These are phyloP conservation scores for Lachnellula subtilissima DNA, from an alignment of 2,329 filamentous ascomycete species.

Conservation along the genomic window DNA sequence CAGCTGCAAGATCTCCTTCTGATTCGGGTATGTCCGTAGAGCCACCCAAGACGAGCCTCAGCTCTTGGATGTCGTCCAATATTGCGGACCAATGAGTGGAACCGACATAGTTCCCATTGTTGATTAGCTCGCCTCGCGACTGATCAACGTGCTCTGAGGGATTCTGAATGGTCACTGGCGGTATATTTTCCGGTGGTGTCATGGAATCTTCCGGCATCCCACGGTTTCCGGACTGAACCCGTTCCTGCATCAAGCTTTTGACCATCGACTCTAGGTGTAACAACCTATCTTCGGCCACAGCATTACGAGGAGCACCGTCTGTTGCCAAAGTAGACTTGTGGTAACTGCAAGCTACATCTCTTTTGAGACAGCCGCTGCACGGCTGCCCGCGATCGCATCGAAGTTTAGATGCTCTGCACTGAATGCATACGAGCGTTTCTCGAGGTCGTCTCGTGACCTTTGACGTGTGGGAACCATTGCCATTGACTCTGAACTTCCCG, in stretches of 20 bases:
- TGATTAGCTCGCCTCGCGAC: background rate
- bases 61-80: slow-evolving; percentile 23
- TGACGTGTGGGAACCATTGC: background rate
- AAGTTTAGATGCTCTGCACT: slow-evolving; percentile 17
- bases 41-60: slow-evolving; percentile 8
- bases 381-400: slow-evolving; percentile 19
- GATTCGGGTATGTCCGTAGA: background rate
- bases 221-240: background rate
- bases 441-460: slow-evolving; percentile 8
- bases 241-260: slow-evolving; percentile 12
- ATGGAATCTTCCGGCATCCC: slow-evolving; percentile 3
- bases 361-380: slow-evolving; percentile 16
- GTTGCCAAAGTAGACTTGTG: background rate
- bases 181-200: slow-evolving; percentile 1
- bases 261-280: slow-evolving; percentile 14
- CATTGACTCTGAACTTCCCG: background rate
- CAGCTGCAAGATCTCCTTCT: background rate
- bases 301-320: background rate
- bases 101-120: slow-evolving; percentile 7
- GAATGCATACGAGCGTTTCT: slow-evolving; percentile 9
- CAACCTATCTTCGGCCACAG: slow-evolving; percentile 12
- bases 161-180: background rate
- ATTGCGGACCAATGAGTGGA: slow-evolving; percentile 23
- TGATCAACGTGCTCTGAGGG: background rate
- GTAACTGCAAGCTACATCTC: slow-evolving; percentile 19